Evolutionary conservation across 108 stramenopile genomes (phyloP).

Genomic region (Schizochytrium sp.): DNA sequence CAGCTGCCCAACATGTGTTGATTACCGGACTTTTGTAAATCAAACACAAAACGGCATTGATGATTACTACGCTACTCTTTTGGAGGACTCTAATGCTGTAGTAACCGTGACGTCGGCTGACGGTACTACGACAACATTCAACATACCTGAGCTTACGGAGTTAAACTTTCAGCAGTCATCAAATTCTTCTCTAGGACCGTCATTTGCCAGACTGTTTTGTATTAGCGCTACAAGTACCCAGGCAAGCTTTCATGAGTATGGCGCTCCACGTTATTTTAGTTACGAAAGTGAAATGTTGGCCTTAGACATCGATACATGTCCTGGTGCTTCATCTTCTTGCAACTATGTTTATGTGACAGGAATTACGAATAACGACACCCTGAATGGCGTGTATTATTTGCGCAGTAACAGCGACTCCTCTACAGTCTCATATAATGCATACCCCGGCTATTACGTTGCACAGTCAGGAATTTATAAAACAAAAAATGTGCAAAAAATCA

Average conservation of each 20-base stretch:
- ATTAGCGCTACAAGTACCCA: background rate
- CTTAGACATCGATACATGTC: slow-evolving; percentile 10
- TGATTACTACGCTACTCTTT: background rate
- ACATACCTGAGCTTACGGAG: background rate
- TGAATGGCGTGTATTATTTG: background rate
- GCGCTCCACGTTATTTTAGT: slow-evolving; percentile 34
- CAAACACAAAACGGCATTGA: background rate
- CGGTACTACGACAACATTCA: background rate
- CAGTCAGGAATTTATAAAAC: too few relatives aligned
- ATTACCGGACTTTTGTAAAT: slow-evolving; percentile 1
- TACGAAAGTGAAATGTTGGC: slow-evolving; percentile 35
- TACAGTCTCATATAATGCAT: background rate
- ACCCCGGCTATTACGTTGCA: slow-evolving; percentile 16
- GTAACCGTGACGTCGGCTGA: background rate
- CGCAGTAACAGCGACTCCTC: background rate
- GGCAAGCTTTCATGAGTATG: slow-evolving; percentile 4
- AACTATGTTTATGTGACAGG: background rate
- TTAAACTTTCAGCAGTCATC: background rate
- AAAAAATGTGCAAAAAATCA: too few relatives aligned
- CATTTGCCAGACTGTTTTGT: slow-evolving; percentile 19
- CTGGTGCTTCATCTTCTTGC: background rate
- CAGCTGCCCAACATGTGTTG: slow-evolving; percentile 35
- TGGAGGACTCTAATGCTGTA: background rate
- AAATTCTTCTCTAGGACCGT: background rate
- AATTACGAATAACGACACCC: background rate